Evolutionary conservation across 177 flowering plant genomes (phyloP).

Genomic region (Vitis hybrid): DNA sequence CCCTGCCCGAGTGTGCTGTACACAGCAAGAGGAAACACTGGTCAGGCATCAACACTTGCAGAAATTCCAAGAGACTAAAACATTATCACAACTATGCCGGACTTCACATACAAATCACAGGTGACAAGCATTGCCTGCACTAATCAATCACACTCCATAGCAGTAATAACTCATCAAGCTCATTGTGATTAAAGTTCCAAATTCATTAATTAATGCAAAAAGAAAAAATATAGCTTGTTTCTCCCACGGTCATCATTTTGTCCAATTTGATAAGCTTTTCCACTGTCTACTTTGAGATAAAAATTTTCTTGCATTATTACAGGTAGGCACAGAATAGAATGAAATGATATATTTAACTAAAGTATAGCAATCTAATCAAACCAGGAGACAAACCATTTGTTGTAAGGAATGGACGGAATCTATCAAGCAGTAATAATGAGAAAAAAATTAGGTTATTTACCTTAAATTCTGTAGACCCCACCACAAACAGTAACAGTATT

Average conservation of each 20-base stretch:
- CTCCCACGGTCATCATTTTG: too few species aligned
- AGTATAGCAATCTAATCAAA: not conserved
- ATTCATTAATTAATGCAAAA: too few species aligned
- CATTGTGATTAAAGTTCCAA: too few species aligned
- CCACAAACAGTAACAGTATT: constrained; percentile 95
- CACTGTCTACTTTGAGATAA: too few species aligned
- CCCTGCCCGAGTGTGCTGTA: constrained; percentile 98
- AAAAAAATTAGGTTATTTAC: constrained; percentile 28
- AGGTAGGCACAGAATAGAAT: too few species aligned
- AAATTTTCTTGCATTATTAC: too few species aligned
- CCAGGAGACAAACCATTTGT: not conserved
- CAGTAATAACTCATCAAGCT: too few species aligned
- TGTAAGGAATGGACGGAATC: not conserved
- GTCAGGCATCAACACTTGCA: not conserved
- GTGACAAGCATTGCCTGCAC: too few species aligned
- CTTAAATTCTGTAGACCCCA: constrained; percentile 99
- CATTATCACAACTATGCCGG: not conserved
- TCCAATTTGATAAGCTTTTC: too few species aligned
- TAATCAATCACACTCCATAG: too few species aligned
- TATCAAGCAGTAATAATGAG: not conserved
- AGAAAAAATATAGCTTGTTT: too few species aligned
- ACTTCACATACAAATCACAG: not conserved
- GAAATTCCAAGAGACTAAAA: not conserved
- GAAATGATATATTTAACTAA: not conserved
- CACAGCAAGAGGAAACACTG: constrained; percentile 13